These are phyloP conservation scores for Arthrobotrys sinensis DNA, from an alignment of 2,329 filamentous ascomycete species.

Conservation along the genomic window DNA sequence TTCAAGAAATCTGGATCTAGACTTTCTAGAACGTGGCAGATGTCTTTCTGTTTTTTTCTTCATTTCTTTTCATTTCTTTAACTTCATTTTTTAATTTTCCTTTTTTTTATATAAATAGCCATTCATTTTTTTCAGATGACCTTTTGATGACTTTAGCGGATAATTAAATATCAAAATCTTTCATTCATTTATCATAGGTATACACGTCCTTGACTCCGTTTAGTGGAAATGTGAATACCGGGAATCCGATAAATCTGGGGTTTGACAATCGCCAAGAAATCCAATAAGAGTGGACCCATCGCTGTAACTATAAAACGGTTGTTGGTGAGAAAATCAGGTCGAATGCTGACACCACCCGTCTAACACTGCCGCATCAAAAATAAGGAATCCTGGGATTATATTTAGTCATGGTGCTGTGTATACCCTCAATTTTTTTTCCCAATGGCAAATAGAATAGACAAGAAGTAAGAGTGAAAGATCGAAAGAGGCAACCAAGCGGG, in stretches of 20 bases:
- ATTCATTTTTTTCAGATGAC: conserved; percentile 39
- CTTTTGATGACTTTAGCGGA: conserved; percentile 51
- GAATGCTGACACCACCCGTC: conserved; percentile 8
- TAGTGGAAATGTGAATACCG: no score
- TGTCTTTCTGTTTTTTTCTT: not conserved
- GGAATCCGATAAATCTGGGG: no score
- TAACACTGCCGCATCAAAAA: conserved; percentile 9
- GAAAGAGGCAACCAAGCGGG: not conserved
- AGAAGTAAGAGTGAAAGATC: not conserved
- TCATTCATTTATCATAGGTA: not conserved
- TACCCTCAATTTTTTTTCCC: not conserved
- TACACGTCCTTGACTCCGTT: not conserved
- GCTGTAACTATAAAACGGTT: not conserved
- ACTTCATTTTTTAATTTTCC: conserved; percentile 17
- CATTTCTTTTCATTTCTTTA: conserved; percentile 14
- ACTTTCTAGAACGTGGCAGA: not conserved
- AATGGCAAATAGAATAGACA: not conserved
- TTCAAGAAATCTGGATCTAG: not conserved
- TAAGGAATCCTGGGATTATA: not conserved
- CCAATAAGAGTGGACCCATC: not conserved
- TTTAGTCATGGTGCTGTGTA: not conserved
- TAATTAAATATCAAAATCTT: conserved; percentile 20
- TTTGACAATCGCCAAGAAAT: not conserved
- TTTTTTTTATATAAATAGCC: conserved; percentile 42
- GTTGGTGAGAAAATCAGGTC: conserved; percentile 1